Conservation (phyloP, 2,329 filamentous ascomycete genomes). For the Tolypocladium sp. region DNA sequence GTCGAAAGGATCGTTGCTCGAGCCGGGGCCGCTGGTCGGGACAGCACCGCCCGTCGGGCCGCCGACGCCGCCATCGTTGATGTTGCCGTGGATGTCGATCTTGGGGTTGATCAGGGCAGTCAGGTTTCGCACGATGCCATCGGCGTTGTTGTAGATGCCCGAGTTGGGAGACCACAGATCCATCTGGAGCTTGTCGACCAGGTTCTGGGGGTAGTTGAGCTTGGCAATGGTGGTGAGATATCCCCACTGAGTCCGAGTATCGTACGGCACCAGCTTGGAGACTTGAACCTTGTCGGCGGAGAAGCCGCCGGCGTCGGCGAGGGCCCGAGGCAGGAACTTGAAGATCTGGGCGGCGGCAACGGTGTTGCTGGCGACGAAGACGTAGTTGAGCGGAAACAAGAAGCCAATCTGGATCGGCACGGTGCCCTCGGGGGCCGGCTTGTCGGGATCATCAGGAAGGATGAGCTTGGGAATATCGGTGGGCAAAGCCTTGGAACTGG, state of each 20-base stretch:
- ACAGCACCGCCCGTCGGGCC: constrained; percentile 15
- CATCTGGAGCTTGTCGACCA: constrained; percentile 58
- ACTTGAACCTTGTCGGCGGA: constrained; percentile 49
- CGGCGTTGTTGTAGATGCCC: constrained; percentile 62
- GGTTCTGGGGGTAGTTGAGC: constrained; percentile 61
- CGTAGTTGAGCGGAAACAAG: constrained; percentile 69
- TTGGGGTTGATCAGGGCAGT: constrained; percentile 77
- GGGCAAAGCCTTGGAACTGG: constrained; percentile 47
- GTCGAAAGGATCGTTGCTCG: constrained; percentile 31
- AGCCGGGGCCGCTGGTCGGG: constrained; percentile 11
- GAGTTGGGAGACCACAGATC: constrained; percentile 65
- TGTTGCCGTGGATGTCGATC: constrained; percentile 37
- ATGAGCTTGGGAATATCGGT: constrained; percentile 66
- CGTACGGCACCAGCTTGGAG: constrained; percentile 64
- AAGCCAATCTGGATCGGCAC: constrained; percentile 80
- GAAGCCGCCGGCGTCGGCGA: constrained; percentile 56
- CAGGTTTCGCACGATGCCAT: constrained; percentile 58
- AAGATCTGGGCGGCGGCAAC: constrained; percentile 81
- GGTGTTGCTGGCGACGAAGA: constrained; percentile 64
- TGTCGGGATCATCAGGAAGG: constrained; percentile 51
- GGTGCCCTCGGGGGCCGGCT: constrained; percentile 49
- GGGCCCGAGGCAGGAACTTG: constrained; percentile 61
- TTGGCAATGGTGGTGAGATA: constrained; percentile 71
- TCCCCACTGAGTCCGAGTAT: constrained; percentile 58
- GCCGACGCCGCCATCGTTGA: constrained; percentile 28